Conservation (phyloP, 495 filamentous ascomycete species). For the Hypoxylon intermedium region DNA sequence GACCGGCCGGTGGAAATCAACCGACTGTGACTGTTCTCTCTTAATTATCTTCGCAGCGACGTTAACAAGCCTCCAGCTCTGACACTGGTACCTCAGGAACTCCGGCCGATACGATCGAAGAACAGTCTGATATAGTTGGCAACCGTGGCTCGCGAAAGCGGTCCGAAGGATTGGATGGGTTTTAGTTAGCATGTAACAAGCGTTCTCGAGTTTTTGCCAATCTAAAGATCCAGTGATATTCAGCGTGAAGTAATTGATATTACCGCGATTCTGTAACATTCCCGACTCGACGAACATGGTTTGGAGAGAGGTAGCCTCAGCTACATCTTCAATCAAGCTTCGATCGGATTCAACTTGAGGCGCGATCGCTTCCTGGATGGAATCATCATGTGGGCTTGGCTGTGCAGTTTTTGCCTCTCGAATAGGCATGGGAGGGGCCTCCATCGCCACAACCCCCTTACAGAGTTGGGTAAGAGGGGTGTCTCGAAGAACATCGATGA, state of each 20-base stretch:
- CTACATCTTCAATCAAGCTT: conserved; percentile 49
- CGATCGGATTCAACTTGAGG: conserved; percentile 47
- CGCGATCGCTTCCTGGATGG: conserved; percentile 39
- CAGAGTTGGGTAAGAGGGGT: conserved; percentile 50
- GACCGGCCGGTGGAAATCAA: conserved; percentile 50
- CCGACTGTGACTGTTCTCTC: conserved; percentile 47
- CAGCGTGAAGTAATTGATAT: conserved; percentile 54
- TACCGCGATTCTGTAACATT: conserved; percentile 50
- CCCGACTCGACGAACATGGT: conserved; percentile 55
- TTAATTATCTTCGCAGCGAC: conserved; percentile 49
- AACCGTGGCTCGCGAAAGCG: conserved; percentile 50
- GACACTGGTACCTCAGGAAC: conserved; percentile 50
- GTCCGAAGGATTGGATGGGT: conserved; percentile 57
- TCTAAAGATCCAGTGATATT: conserved; percentile 51
- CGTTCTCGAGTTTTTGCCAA: conserved; percentile 51
- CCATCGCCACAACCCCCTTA: conserved; percentile 36
- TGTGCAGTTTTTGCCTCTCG: conserved; percentile 38
- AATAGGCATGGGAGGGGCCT: conserved; percentile 19
- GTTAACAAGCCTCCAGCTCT: conserved; percentile 49
- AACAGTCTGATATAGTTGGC: conserved; percentile 54
- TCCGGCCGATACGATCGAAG: conserved; percentile 48
- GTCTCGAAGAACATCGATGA: conserved; percentile 49
- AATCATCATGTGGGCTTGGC: background rate
- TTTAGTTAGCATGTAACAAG: conserved; percentile 47
- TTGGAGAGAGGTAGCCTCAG: conserved; percentile 53